Evolutionary conservation across 371 early-diverging fungal species (phyloP).

Genomic region (Batkoa obscura): DNA sequence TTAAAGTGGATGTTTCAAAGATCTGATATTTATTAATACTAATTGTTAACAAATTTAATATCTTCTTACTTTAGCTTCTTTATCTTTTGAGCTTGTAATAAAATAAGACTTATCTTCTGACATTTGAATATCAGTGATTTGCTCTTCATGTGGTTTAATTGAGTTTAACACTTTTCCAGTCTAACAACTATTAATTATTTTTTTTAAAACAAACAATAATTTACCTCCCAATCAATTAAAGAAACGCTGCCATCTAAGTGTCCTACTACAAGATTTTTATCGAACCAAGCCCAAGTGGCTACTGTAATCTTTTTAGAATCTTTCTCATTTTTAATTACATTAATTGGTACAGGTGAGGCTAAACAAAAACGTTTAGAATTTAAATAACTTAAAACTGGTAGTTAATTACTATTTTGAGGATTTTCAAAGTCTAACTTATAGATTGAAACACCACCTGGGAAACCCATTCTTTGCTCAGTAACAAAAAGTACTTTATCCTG

Average conservation of each 20-base stretch:
- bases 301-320: conserved; percentile 61
- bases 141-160: conserved; percentile 42
- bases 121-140: conserved; percentile 90
- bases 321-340: conserved; percentile 33
- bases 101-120: conserved; percentile 85
- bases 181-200: conserved; percentile 9
- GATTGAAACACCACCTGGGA: conserved; percentile 62
- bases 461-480: conserved; percentile 94
- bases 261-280: conserved; percentile 80
- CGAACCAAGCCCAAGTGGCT: conserved; percentile 77
- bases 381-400: not conserved
- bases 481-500: conserved; percentile 71
- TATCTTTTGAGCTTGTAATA: conserved; percentile 94
- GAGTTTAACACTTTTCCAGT: conserved; percentile 40
- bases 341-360: conserved; percentile 60
- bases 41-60: not conserved
- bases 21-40: conserved; percentile 14
- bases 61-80: conserved; percentile 44
- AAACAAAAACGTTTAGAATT: not conserved
- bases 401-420: conserved; percentile 14
- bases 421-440: conserved; percentile 47
- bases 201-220: not conserved
- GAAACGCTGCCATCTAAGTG: conserved; percentile 84
- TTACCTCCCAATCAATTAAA: conserved; percentile 63
- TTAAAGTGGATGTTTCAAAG: conserved; percentile 67